A percentile compares a stretch with the other conserved stretches of the same genome.
phyloP scores from a whole-genome alignment of 176 grass and related monocot genomes.

The Dactylis glomerata region DNA sequence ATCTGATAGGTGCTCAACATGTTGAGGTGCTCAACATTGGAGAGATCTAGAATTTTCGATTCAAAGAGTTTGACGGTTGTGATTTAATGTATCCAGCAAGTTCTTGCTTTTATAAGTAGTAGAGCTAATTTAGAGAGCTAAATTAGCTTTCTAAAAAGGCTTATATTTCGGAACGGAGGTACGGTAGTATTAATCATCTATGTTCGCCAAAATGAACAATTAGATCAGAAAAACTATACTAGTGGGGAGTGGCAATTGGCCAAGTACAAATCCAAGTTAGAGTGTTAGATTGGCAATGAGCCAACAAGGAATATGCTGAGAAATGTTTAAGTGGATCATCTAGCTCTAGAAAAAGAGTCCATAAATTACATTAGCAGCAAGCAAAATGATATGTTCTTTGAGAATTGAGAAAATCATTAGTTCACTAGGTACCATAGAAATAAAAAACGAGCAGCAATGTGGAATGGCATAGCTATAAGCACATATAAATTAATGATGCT shows the following conservation, averaged over 20 bases:
- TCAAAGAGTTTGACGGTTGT: no score
- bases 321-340: background rate
- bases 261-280: background rate
- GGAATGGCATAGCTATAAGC: background rate
- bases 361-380: background rate
- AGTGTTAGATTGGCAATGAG: background rate
- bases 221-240: background rate
- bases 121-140: no score
- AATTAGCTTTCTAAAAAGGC: no score
- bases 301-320: background rate
- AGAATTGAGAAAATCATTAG: background rate
- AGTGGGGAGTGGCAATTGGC: background rate
- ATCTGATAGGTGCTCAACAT: no score
- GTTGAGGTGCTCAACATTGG: no score
- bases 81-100: no score
- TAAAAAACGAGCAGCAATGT: background rate
- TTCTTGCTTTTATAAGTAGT: no score
- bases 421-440: background rate
- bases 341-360: background rate
- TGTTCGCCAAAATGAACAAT: background rate
- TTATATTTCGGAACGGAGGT: no score
- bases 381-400: background rate
- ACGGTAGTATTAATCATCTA: background rate
- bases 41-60: no score
- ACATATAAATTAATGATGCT: background rate